Evolutionary conservation across 73 alveolate species (phyloP), one percentile per base, ranked within the genome.

Genomic region (Paramecium primaurelia): DNA sequence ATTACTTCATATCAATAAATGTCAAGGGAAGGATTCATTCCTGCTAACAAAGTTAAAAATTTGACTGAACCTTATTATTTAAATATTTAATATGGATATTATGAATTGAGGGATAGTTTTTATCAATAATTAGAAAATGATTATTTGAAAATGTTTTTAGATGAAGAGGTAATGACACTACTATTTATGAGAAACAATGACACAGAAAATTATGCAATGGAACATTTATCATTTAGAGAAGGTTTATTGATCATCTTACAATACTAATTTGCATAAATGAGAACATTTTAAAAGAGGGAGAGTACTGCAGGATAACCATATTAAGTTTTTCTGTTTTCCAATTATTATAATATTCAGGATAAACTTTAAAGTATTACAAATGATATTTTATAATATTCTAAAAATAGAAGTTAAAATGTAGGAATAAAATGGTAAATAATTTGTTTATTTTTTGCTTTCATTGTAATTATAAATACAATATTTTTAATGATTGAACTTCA

Each of bases 1-100:
- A 80, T 80, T 8, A 14, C 91, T 14, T 34, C 75, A n/a, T 80
- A 80, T 80, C 16, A 80, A 80, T 44, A 80, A 44, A 32, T 45
- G 58, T 6, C 25, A 25, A 26, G 45, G 10, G 71, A 80, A 44
- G 91, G 91, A 10, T 80, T 18, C 16, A 44, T 80, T 25, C 64
- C 71, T 18, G 1, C 34, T 20, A 22, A 16, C 9, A 16, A 34
- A 36, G 37, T 40, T 5, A 10, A 32, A 5, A 40, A 73, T 16
- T 25, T 80, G 26, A 47, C 58, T 32, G 75, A 42, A 32, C 91
- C 91, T 6, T 47, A 32, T 11, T 42, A 80, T 45, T 6, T 14
- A 49, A 22, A 42, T 80, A 26, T 80, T 45, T 34, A 42, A 8
- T 80, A 16, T 22, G 91, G 91, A 18, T 80, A 80, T 25, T 26